These are phyloP conservation scores for Aureobasidium mangrovei DNA, from an alignment of 2,329 filamentous ascomycete species.

Conservation along the genomic window DNA sequence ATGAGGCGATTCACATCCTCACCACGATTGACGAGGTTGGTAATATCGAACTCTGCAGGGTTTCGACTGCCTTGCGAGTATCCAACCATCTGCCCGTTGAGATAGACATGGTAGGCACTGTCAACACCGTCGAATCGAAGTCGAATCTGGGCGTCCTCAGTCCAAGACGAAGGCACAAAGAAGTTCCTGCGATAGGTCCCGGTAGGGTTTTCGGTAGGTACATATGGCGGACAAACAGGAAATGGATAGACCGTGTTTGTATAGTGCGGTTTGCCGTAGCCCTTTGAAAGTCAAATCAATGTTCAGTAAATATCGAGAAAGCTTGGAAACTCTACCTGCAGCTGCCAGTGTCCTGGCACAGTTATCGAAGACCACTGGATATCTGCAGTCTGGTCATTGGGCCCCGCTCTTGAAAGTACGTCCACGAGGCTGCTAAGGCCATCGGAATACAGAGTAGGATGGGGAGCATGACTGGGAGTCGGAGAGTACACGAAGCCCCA, in stretches of 20 bases:
- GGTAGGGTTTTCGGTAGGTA: constrained; percentile 55
- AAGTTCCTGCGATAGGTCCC: constrained; percentile 54
- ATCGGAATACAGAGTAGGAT: constrained; percentile 21
- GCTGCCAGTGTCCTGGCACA: constrained; percentile 21
- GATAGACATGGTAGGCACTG: constrained; percentile 60
- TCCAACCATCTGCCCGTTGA: constrained; percentile 56
- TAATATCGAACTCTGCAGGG: constrained; percentile 61
- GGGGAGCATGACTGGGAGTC: constrained; percentile 40
- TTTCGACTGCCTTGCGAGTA: constrained; percentile 63
- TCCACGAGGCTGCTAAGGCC: constrained; percentile 4
- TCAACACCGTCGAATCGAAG: constrained; percentile 65
- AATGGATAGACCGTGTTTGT: constrained; percentile 61
- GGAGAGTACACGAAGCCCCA: constrained; percentile 49
- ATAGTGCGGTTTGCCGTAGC: constrained; percentile 58
- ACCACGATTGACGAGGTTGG: constrained; percentile 37
- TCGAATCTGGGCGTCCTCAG: constrained; percentile 47
- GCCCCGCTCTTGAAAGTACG: neutral
- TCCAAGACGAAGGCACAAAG: constrained; percentile 39
- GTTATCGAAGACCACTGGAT: constrained; percentile 9
- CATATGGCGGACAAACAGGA: constrained; percentile 54
- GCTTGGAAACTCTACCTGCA: constrained; percentile 21
- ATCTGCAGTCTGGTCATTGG: neutral
- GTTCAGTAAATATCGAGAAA: constrained; percentile 30
- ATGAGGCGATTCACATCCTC: constrained; percentile 45
- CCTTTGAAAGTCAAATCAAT: constrained; percentile 58